These are phyloP conservation scores for Pestalotiopsis sp. DNA, from an alignment of 2,329 filamentous ascomycete genomes.

Conservation along the genomic window DNA sequence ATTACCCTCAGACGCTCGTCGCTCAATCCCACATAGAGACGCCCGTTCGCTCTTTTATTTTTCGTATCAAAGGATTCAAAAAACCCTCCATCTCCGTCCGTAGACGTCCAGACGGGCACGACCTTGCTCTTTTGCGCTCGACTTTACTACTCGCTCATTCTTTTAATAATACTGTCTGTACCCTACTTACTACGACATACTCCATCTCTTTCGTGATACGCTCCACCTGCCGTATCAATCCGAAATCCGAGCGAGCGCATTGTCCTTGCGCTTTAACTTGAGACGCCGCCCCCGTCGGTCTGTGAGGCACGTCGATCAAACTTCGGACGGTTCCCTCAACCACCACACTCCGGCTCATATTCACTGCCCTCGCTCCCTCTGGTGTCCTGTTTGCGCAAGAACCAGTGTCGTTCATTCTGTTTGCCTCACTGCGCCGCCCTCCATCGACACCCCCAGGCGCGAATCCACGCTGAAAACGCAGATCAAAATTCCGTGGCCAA, in stretches of 20 bases:
- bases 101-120: not conserved
- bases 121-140: constrained; percentile 1
- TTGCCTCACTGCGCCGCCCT: not conserved
- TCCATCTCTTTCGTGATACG: not conserved
- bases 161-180: not conserved
- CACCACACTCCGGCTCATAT: not conserved
- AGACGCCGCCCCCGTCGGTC: constrained; percentile 5
- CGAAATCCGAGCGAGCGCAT: constrained; percentile 1
- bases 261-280: constrained; percentile 11
- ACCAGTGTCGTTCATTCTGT: not conserved
- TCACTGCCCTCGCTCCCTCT: not conserved
- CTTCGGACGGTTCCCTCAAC: constrained; percentile 6
- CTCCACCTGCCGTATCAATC: constrained; percentile 10
- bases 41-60: not conserved
- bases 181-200: not conserved
- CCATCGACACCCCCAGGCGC: not conserved
- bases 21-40: not conserved
- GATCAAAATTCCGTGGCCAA: constrained; percentile 10
- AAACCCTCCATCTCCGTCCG: not conserved
- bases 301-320: constrained; percentile 11
- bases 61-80: not conserved
- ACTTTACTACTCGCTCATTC: not conserved
- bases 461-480: constrained; percentile 5
- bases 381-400: not conserved
- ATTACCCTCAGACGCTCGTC: not conserved